Evolutionary conservation across 1,139 yeast species (phyloP).

Genomic region (Debaryomyces coudertii): DNA sequence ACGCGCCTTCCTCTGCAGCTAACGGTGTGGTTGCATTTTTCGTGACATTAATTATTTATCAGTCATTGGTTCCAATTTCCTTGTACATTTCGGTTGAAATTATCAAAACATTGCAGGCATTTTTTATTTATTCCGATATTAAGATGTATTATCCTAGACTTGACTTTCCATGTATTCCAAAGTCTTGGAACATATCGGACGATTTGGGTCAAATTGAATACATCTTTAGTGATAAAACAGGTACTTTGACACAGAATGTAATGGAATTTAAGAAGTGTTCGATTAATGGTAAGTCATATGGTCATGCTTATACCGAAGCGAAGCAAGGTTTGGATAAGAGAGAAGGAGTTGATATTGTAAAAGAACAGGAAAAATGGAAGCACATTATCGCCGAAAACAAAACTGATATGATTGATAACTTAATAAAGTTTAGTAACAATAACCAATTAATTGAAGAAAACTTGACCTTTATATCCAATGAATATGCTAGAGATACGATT

Average conservation of each 20-base stretch:
- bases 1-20: constrained; percentile 59
- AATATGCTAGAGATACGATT: constrained; percentile 45
- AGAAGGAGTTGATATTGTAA: constrained; percentile 76
- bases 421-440: constrained; percentile 52
- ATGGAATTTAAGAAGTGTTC: constrained; percentile 97
- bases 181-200: constrained; percentile 96
- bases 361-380: constrained; percentile 66
- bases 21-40: constrained; percentile 86
- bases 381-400: constrained; percentile 65
- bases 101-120: constrained; percentile 92
- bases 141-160: constrained; percentile 82
- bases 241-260: constrained; percentile 92
- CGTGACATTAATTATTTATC: constrained; percentile 87
- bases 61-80: constrained; percentile 92
- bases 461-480: constrained; percentile 79
- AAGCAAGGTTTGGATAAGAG: constrained; percentile 90
- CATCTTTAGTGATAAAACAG: constrained; percentile 94
- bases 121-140: constrained; percentile 85
- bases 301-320: constrained; percentile 95
- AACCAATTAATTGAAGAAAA: constrained; percentile 65
- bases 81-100: constrained; percentile 93
- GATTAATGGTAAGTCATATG: constrained; percentile 84
- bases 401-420: constrained; percentile 60
- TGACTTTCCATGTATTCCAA: constrained; percentile 95
- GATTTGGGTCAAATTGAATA: constrained; percentile 97